Evolutionary conservation across 2,329 filamentous ascomycete species (phyloP), one percentile per base, ranked within the genome.

Genomic region (Cryphonectria naterciae): DNA sequence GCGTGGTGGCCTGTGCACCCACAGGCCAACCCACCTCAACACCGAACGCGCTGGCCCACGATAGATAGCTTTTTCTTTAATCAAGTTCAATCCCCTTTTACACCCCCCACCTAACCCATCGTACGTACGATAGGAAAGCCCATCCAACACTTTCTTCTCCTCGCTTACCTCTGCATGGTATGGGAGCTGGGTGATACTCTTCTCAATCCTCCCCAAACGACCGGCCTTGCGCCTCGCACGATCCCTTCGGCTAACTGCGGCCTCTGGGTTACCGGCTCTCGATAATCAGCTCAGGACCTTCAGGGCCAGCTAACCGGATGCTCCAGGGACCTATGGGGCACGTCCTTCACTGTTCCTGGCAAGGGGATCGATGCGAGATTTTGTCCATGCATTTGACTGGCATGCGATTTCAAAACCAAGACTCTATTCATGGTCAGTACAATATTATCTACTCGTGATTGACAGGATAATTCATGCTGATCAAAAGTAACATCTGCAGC

Each of bases 301-400:
- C 49, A 25, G 22, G n/a, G 22, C n/a, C 49, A 54, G n/a, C 49
- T 25, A 8, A n/a, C 49, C 28, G 56, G 37, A 60, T 60, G 56
- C 28, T 19, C 28, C 56, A 22, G 17, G 2, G 37, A 60, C 15
- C 17, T 19, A 22, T 60, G 56, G 28, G 15, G 28, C 17, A 60
- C 19, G 0, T 15, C 4, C 15, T 60, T 37, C 28, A 37, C 28
- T 35, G 32, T 37, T 37, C 19, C 56, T 32, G 25, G 56, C 28
- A 35, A 37, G 35, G n/a, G 17, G 8, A 3, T 22, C 19, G 56
- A 32, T 19, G 32, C 41, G 32, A 35, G 17, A 15, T 60, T 43
- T 65, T 54, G n/a, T 25, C 49, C 49, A 13, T 54, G 49, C 49
- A 54, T 74, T 64, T 68, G 64, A 22, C 28, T 67, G n/a, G 65